These are phyloP conservation scores for Raffaelea arxii DNA, from an alignment of 2,329 filamentous ascomycete genomes.

Conservation along the genomic window DNA sequence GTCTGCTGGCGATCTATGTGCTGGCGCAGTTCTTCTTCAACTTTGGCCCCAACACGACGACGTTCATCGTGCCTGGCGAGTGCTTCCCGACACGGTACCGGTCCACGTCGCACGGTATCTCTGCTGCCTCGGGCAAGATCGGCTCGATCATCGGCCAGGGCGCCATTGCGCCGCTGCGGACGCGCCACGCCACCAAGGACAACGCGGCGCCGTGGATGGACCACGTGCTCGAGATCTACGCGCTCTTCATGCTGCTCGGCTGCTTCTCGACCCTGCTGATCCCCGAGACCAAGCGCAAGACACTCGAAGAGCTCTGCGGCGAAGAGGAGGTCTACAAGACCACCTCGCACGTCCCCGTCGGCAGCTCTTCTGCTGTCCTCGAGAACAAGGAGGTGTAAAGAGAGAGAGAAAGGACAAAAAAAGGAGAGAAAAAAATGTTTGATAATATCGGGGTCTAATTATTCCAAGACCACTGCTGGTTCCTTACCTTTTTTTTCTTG, in stretches of 20 bases:
- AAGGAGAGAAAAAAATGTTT: too few species aligned
- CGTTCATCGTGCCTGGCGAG: slow-evolving; percentile 47
- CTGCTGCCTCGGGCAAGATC: slow-evolving; percentile 44
- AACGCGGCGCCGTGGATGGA: slow-evolving; percentile 56
- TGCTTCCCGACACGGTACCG: slow-evolving; percentile 48
- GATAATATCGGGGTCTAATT: too few species aligned
- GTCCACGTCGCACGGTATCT: slow-evolving; percentile 48
- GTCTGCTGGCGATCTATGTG: slow-evolving; percentile 45
- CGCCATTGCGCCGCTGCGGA: slow-evolving; percentile 45
- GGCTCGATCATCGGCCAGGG: slow-evolving; percentile 48
- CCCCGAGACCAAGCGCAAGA: slow-evolving; percentile 65
- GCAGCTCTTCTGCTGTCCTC: slow-evolving; percentile 2
- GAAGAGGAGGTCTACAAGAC: slow-evolving; percentile 13
- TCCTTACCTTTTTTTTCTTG: too few species aligned
- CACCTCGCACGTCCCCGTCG: neutral
- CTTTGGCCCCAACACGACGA: slow-evolving; percentile 48
- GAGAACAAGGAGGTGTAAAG: slow-evolving; percentile 9
- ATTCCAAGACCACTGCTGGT: too few species aligned
- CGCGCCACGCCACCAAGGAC: slow-evolving; percentile 27
- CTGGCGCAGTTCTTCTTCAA: slow-evolving; percentile 52
- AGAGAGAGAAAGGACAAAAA: neutral
- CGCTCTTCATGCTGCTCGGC: slow-evolving; percentile 68
- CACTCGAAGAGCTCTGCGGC: slow-evolving; percentile 51
- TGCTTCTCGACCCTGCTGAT: slow-evolving; percentile 60
- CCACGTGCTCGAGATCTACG: slow-evolving; percentile 66